Base-by-base conservation (phyloP, 805 yeast genomes). In the Yarrowia hollandica region DNA sequence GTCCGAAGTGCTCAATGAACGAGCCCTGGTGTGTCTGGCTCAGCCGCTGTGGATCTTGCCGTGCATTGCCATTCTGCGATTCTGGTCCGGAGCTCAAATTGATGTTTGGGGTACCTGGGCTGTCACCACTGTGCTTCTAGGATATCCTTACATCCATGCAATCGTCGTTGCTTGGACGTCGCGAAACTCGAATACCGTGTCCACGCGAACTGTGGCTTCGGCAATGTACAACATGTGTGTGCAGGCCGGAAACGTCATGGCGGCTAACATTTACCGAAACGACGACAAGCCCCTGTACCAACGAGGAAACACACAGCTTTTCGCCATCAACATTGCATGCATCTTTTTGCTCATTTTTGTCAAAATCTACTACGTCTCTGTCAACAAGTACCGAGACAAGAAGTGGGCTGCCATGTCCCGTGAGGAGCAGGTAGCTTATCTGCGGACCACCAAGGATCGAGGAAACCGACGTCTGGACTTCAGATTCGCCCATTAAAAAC, bases 161-260 rank as follows among this genome's bases (percentile, higher is more conserved):
- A 69, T 84, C 50, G 72, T 79, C 61, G 84, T 82, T 23, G 73
- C 80, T 23, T 82, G 88, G 83, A 78, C 82, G 60, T 83, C 90
- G 0, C 69, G 80, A 25, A 84, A 84, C 64, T 77, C 88, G 9
- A 80, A 82, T 67, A 75, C 85, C 0, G 86, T 85, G 23, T 71
- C 84, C n/a, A 73, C 82, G 2, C 74, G 91, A 64, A 80, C 90
- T 0, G 82, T 85, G 4, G 77, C 85, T 12, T 81, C 88, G 0
- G 83, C 90, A 0, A 60, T 85, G 46, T 84, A 81, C 66, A 86
- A 85, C 65, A 83, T 84, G 76, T 79, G 77, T 67, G 81, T 81
- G 0, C 90, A 86, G 66, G 73, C 81, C 0, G 85, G 83, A 1
- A 69, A 74, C 16, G 82, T 86, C 50, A 72, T 79, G 9, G 72